phyloP scores from a whole-genome alignment of 257 asterid genomes.

The Lantana camara region DNA sequence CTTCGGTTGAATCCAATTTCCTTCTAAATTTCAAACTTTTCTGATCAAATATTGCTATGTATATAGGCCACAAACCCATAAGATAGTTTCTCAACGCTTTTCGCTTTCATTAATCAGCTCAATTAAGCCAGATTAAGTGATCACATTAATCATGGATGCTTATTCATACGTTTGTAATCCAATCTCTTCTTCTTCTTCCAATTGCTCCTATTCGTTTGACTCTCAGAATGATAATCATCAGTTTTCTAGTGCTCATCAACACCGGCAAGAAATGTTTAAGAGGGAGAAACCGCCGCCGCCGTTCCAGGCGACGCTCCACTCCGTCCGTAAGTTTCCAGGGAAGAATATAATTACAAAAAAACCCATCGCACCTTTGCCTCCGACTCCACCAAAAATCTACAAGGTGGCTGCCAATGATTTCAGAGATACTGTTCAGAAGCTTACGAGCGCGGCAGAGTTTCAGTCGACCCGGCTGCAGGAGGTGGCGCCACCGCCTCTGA shows the following conservation, averaged over 20 bases:
- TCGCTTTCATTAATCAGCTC: neutral
- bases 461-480: constrained; percentile 38
- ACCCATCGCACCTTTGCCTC: constrained; percentile 74
- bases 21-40: neutral
- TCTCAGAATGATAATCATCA: neutral
- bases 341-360: constrained; percentile 41
- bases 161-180: constrained; percentile 19
- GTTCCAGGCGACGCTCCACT: constrained; percentile 45
- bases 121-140: neutral
- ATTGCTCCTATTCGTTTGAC: neutral
- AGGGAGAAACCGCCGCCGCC: constrained; percentile 19
- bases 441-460: constrained; percentile 55
- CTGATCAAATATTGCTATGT: neutral
- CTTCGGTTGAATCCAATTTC: constrained; percentile 11
- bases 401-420: constrained; percentile 56
- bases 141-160: constrained; percentile 23
- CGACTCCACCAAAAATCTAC: constrained; percentile 67
- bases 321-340: constrained; percentile 37
- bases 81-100: constrained; percentile 15
- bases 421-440: constrained; percentile 70
- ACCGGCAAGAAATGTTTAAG: constrained; percentile 6
- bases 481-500: constrained; percentile 74
- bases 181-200: constrained; percentile 31
- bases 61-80: neutral
- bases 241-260: neutral